A percentile compares a stretch with the other conserved stretches of the same genome.
Conservation (phyloP, 78 protist species). For the Chrysochromulina parva region DNA sequence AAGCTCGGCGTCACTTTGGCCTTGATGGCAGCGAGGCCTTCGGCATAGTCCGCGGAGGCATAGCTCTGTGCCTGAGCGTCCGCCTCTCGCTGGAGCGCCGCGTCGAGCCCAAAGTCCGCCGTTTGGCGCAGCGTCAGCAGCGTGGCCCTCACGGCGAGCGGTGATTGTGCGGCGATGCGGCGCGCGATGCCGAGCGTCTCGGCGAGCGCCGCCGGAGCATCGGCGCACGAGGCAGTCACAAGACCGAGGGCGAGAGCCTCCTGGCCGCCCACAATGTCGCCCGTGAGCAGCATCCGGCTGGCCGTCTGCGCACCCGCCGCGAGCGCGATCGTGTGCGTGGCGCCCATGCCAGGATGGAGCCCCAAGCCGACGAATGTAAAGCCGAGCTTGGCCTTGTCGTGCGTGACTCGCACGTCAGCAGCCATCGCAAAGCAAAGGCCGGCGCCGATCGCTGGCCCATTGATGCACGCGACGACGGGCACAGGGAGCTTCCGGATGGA, state of each 20-base stretch:
- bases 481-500: constrained; percentile 51
- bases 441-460: constrained; percentile 76
- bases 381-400: constrained; percentile 57
- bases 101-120: constrained; percentile 46
- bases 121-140: constrained; percentile 5
- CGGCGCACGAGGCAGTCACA: constrained; percentile 16
- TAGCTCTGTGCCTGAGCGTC: constrained; percentile 62
- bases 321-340: constrained; percentile 39
- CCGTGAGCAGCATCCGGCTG: constrained; percentile 43
- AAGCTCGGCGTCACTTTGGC: not conserved
- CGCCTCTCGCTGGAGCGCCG: constrained; percentile 58
- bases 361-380: constrained; percentile 53
- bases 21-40: not conserved
- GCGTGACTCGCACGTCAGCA: constrained; percentile 55
- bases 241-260: constrained; percentile 56
- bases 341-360: constrained; percentile 57
- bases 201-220: not conserved
- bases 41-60: not conserved
- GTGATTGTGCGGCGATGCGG: constrained; percentile 29
- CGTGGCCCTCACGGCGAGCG: constrained; percentile 27
- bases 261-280: constrained; percentile 54
- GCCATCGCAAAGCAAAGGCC: constrained; percentile 71
- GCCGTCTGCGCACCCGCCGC: constrained; percentile 53
- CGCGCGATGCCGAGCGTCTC: constrained; percentile 27
- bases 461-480: constrained; percentile 60